Conservation (phyloP, 352 stramenopile species). For the Elongisporangium anandrum region DNA sequence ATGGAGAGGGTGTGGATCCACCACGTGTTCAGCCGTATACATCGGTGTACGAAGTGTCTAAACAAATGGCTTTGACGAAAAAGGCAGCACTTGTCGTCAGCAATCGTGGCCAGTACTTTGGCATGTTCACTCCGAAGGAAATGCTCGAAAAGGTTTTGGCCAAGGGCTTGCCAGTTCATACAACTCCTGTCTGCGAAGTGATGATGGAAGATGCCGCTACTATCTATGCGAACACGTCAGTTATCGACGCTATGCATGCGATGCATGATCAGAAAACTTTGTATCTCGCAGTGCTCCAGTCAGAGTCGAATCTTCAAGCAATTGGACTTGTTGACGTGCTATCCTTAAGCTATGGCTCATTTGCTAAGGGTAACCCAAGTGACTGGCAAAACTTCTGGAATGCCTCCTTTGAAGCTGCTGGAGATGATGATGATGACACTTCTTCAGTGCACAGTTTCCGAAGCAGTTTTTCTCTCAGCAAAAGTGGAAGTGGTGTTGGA, state of each 20-base stretch:
- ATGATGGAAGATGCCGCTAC: constrained; percentile 78
- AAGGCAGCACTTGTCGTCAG: constrained; percentile 95
- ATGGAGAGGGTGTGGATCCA: constrained; percentile 71
- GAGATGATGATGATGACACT: constrained; percentile 71
- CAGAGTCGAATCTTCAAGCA: constrained; percentile 50
- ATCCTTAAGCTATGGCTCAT: constrained; percentile 85
- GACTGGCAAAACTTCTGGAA: constrained; percentile 91
- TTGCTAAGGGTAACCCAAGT: constrained; percentile 82
- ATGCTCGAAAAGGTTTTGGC: constrained; percentile 95
- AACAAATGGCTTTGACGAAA: constrained; percentile 91
- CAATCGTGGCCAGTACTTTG: constrained; percentile 90
- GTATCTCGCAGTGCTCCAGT: constrained; percentile 80
- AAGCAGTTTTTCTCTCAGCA: constrained; percentile 64
- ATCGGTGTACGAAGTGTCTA: constrained; percentile 91
- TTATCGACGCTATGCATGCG: constrained; percentile 85
- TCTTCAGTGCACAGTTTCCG: constrained; percentile 82
- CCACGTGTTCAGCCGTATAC: constrained; percentile 83
- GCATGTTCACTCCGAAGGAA: constrained; percentile 97
- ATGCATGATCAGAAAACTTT: constrained; percentile 89
- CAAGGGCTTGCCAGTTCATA: constrained; percentile 89
- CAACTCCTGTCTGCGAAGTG: constrained; percentile 90
- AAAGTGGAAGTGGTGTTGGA: constrained; percentile 16
- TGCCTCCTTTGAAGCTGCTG: constrained; percentile 71
- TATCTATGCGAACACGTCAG: constrained; percentile 60
- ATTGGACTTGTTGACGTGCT: constrained; percentile 86